Base-by-base conservation (phyloP, 129 eudicot genomes). In the Arctium minus region DNA sequence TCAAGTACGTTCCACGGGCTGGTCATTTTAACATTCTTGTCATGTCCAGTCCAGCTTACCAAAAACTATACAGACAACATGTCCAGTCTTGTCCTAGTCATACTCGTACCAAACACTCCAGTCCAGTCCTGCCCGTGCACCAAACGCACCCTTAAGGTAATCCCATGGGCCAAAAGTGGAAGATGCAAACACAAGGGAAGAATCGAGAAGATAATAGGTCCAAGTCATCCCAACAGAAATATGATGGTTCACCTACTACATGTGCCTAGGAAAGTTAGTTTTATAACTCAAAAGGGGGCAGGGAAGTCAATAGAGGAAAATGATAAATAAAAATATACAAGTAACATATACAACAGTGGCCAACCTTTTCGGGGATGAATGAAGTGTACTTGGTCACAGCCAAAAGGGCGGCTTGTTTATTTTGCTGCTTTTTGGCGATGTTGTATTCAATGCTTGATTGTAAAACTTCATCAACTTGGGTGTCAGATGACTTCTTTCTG, bases 311-410 rank as follows among this genome's bases (percentile, higher is more conserved):
- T 73, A 4, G 73, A 53, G 73, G 22, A 11, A 69, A 30, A 83
- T 62, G 72, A 35, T 32, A 33, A 33, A 33, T 39, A 56, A 65
- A 56, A 7, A 2, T 48, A 65, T 56, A 56, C 68, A 60, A 60
- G 29, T 60, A 60, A 60, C 29, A 60, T 60, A 60, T 60, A 60
- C 29, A 60, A 60, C 27, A 22, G 32, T 74, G 12, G 38, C 91
- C 30, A 75, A 96, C 99, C 98, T 93, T 96, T 82, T 96, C 99
- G 5, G 99, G 99, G 37, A 93, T 85, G 85, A 90, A 70, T 40
- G 97, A 76, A 67, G 91, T 76, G 80, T 82, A 80, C 84, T 91
- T 93, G 30, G 87, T 83, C 53, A 93, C 72, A 44, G 88, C 88
- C 71, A 80, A 79, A 84, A 83, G 79, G 22, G 92, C 79, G 30